Evolutionary conservation across 2,329 filamentous ascomycete genomes (phyloP).

Genomic region (Cladophialophora yegresii): DNA sequence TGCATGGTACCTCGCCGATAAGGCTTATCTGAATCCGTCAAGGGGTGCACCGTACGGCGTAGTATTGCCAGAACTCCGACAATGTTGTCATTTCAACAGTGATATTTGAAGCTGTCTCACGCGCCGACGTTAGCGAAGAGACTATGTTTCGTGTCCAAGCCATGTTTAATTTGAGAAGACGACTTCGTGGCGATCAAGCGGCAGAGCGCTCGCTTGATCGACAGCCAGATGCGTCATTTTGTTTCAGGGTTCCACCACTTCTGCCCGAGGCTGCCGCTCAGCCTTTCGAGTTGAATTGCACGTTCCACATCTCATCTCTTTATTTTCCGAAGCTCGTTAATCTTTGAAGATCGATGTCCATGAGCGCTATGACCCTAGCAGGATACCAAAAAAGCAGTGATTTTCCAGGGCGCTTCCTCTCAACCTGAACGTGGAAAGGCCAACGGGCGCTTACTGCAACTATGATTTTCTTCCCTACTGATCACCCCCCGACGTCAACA

Average conservation of each 20-base stretch:
- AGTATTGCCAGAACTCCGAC: background rate
- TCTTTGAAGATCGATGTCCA: slow-evolving; percentile 6
- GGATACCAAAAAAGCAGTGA: background rate
- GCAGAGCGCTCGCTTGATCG: background rate
- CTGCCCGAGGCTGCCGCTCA: slow-evolving; percentile 11
- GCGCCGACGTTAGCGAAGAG: background rate
- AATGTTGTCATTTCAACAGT: slow-evolving; percentile 1
- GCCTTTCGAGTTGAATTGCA: slow-evolving; percentile 17
- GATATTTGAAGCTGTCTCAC: background rate
- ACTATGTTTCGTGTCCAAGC: background rate
- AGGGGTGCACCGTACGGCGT: background rate
- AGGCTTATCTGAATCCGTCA: no score
- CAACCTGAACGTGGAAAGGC: background rate
- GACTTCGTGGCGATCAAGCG: slow-evolving; percentile 4
- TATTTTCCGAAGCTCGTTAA: background rate
- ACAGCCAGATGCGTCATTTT: slow-evolving; percentile 8
- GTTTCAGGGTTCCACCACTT: slow-evolving; percentile 3
- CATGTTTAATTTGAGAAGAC: slow-evolving; percentile 10
- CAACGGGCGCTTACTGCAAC: background rate
- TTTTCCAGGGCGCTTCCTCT: background rate
- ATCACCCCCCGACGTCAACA: background rate
- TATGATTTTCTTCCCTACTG: background rate
- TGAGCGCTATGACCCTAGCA: background rate
- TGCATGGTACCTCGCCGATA: background rate
- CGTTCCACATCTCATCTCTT: slow-evolving; percentile 13